Conservation (phyloP, 495 filamentous ascomycete genomes). For the Penicillium bovifimosum region DNA sequence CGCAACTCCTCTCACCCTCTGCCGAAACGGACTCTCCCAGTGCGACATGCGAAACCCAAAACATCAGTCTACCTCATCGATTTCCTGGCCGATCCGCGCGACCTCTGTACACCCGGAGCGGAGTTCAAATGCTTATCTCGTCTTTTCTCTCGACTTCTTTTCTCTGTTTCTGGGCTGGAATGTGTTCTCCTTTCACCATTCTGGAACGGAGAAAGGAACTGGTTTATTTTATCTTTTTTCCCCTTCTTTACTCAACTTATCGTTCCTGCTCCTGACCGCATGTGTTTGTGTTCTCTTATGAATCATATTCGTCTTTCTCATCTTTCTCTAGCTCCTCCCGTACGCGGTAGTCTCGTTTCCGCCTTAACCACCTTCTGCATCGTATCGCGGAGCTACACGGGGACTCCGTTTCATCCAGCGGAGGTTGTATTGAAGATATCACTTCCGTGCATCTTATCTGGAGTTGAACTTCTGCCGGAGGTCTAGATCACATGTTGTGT, state of each 20-base stretch:
- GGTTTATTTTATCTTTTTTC: conserved; percentile 24
- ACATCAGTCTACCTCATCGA: conserved; percentile 11
- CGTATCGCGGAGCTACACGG: neutral
- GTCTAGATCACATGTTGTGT: too few relatives aligned
- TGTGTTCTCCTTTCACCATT: conserved; percentile 24
- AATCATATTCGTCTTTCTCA: conserved; percentile 7
- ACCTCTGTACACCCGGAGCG: conserved; percentile 20
- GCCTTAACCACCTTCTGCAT: neutral
- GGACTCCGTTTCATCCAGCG: neutral
- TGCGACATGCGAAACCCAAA: conserved; percentile 16
- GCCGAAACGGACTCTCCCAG: conserved; percentile 13
- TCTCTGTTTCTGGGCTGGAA: conserved; percentile 24
- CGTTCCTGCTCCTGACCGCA: conserved; percentile 27
- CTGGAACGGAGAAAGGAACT: conserved; percentile 32
- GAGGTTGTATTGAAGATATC: too few relatives aligned
- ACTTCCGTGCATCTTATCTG: too few relatives aligned
- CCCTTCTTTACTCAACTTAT: conserved; percentile 18
- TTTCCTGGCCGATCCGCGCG: conserved; percentile 16
- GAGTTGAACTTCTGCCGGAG: too few relatives aligned
- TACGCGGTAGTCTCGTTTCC: neutral
- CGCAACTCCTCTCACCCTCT: conserved; percentile 1
- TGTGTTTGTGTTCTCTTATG: conserved; percentile 24
- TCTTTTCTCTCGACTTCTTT: conserved; percentile 16
- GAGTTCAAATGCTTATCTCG: conserved; percentile 15
- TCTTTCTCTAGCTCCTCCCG: neutral